These are phyloP conservation scores for Trifolium pratense DNA, from an alignment of 306 rosid genomes.

Conservation along the genomic window DNA sequence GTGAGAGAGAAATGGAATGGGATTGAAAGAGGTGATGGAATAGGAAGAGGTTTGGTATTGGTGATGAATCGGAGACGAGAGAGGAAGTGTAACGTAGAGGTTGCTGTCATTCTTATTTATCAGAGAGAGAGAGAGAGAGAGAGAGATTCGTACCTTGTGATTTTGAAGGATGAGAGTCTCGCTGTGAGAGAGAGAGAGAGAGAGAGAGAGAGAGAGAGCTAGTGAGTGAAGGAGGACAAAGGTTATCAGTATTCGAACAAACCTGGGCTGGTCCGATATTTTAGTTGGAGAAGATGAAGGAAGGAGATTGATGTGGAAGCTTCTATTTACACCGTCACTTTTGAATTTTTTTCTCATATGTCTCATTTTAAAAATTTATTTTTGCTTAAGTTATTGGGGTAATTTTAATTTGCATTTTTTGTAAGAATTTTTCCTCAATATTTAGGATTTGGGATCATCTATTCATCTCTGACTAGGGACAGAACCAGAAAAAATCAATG, in stretches of 20 bases:
- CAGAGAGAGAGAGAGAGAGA: slow-evolving; percentile 4
- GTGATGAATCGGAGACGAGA: slow-evolving; percentile 52
- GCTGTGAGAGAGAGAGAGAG: background rate
- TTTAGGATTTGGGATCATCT: no score
- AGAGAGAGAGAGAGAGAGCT: background rate
- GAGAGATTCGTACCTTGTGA: slow-evolving; percentile 34
- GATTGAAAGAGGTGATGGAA: slow-evolving; percentile 29
- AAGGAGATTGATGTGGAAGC: background rate
- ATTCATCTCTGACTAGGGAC: no score
- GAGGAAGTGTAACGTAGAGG: slow-evolving; percentile 47
- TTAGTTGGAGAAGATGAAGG: background rate
- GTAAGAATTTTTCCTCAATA: no score
- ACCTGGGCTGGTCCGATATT: background rate
- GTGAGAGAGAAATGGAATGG: slow-evolving; percentile 44
- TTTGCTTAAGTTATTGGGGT: no score
- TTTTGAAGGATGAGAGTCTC: slow-evolving; percentile 6
- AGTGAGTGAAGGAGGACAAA: background rate
- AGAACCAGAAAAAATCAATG: no score
- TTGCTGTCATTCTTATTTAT: slow-evolving; percentile 47
- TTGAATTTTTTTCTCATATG: background rate
- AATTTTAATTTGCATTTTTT: no score
- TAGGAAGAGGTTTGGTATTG: slow-evolving; percentile 29
- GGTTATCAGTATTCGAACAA: background rate
- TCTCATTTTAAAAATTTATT: no score
- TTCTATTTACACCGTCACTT: background rate